Evolutionary conservation across 441 rosid species (phyloP), one percentile per base, ranked within the genome.

Genomic region (Isatis lusitanica): DNA sequence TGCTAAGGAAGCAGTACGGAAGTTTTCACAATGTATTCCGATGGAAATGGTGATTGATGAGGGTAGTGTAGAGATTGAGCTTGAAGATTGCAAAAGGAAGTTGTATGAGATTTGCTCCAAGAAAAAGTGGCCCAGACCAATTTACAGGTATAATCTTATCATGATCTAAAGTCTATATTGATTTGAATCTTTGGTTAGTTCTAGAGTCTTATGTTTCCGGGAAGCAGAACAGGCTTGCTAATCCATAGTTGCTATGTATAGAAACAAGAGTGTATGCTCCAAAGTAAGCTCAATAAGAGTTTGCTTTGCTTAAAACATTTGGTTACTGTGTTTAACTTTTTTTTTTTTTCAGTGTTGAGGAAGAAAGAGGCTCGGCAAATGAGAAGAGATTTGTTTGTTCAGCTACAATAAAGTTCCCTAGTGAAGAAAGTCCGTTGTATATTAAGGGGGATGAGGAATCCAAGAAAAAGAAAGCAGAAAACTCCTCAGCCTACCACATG

Each of bases 401-500:
- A 5, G 93, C 81, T 70, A 75, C 71, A 63, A 79, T 89, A 61
- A 74, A 81, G 74, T 79, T 89, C 57, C 74, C 80, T 35, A 84
- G 78, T 0, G 63, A 21, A 6, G 71, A 83, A 38, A 83, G 80
- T 39, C 58, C 73, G 13, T 55, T 86, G 12, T 66, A 12, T 36
- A 82, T 81, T 57, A 63, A 1, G 12, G 97, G 94, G 51, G 92
- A 85, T 2, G 85, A 81, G 47, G 81, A 75, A 70, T 46, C 82
- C 0, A 81, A 83, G 75, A 75, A 85, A 4, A 88, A 78, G 72
- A 86, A 87, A 56, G 91, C 96, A 24, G 89, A 90, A 73, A 84
- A 73, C 72, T 93, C 95, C 11, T 86, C 94, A 12, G 91, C 97
- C 47, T 92, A 85, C 62, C 78, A 72, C 7, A 82, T 92, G 89